Evolutionary conservation across 768 basidiomycete species (phyloP), one percentile per base, ranked within the genome.

Genomic region (Tylopilus felleus): DNA sequence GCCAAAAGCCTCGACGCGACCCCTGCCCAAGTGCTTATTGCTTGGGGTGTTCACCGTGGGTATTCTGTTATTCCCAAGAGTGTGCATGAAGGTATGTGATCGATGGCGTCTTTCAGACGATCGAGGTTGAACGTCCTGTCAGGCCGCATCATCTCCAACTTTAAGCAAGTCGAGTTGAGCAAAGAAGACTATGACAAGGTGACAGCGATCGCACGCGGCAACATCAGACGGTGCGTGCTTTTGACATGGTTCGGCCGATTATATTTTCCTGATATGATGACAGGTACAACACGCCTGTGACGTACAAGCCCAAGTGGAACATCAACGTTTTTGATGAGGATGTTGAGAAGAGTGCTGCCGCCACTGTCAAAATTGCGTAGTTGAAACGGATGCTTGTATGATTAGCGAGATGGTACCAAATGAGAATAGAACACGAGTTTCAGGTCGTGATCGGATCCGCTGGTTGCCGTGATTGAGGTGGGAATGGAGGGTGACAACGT

Each of bases 31-130:
- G 86, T 94, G 35, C 77, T 94, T 51, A 73, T 96, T 56, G 88
- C 90, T 0, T 95, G 90, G 90, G 86, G 83, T 13, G 80, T 72
- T 35, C 67, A 84, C 60, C 80, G 90, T 39, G 92, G 90, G 13
- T 86, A 84, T 69, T 84, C 84, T 9, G 86, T 93, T 57, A 90
- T 93, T 62, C 92, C 92, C 17, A 93, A 94, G 79, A 84, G 82
- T 51, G 88, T 91, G 25, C 76, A 85, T 53, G 76, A 85, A 64
- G 71, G 77, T 80, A 36, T 19, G 67, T 51, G 23, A 49, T n/a
- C 13, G 14, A 16, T 5, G 25, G 14, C n/a, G 22, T 33, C 17
- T n/a, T 39, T 22, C 23, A 42, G 29, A 23, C 50, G 49, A 40
- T 14, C 25, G 14, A 16, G n/a, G 2, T 17, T 23, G n/a, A 57